phyloP scores from a whole-genome alignment of 2,329 filamentous ascomycete species.

The Alternaria dauci region DNA sequence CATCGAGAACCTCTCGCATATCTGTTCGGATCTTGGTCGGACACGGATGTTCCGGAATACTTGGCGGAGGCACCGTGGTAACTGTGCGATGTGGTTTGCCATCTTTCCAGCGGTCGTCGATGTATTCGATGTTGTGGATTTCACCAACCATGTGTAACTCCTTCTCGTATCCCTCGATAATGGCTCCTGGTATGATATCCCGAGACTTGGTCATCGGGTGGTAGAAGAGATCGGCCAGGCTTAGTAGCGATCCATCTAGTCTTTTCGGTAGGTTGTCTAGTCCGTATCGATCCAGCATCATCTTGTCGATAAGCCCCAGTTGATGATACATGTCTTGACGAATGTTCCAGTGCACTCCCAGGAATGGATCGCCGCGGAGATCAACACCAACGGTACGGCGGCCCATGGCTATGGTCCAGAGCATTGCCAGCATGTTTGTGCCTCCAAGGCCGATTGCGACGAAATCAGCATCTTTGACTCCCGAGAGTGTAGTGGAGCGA shows the following conservation, averaged over 20 bases:
- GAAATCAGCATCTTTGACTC: conserved; percentile 28
- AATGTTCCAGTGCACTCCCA: conserved; percentile 33
- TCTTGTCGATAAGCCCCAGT: conserved; percentile 27
- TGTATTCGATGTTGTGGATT: conserved; percentile 27
- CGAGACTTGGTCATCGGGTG: conserved; percentile 15
- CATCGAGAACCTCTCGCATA: conserved; percentile 26
- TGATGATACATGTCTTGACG: conserved; percentile 30
- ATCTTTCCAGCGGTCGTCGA: conserved; percentile 28
- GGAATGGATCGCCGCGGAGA: conserved; percentile 25
- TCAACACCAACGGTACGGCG: conserved; percentile 25
- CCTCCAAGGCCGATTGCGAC: conserved; percentile 28
- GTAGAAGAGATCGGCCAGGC: conserved; percentile 22
- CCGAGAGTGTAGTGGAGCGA: conserved; percentile 11
- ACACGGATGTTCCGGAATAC: conserved; percentile 13
- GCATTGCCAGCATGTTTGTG: conserved; percentile 29
- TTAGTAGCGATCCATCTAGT: conserved; percentile 23
- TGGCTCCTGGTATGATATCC: conserved; percentile 23
- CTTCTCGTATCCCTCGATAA: conserved; percentile 26
- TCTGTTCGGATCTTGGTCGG: conserved; percentile 22
- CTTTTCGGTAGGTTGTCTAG: conserved; percentile 17
- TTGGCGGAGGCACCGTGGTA: conserved; percentile 19
- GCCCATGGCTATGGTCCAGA: conserved; percentile 28
- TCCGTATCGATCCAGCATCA: conserved; percentile 28
- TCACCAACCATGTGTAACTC: conserved; percentile 19
- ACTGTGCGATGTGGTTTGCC: conserved; percentile 25